A percentile compares a stretch with the other conserved stretches of the same genome.
Conservation (phyloP, 2,329 filamentous ascomycete species). For the Calonectria pseudoturangicola region DNA sequence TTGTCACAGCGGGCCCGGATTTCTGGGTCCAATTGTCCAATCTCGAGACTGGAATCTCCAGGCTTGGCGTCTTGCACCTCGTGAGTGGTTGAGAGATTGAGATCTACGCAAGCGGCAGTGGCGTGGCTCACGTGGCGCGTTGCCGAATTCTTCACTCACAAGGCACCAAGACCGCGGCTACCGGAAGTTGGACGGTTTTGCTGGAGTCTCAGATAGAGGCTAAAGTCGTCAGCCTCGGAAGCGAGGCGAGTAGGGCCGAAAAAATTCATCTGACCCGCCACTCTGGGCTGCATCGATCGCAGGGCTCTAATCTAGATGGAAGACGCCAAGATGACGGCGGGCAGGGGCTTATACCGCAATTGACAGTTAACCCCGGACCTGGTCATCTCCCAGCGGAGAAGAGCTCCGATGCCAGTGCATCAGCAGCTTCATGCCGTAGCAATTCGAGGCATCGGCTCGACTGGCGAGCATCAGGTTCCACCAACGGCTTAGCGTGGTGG, state of each 20-base stretch:
- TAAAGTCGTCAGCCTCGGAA: constrained; percentile 10
- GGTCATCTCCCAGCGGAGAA: background rate
- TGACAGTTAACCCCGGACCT: background rate
- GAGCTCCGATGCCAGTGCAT: background rate
- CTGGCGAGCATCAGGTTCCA: background rate
- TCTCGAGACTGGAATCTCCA: background rate
- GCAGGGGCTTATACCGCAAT: background rate
- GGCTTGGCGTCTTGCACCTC: background rate
- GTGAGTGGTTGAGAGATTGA: constrained; percentile 12
- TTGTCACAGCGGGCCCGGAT: constrained; percentile 8
- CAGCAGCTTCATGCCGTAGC: background rate
- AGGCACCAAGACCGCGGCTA: background rate
- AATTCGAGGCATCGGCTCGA: background rate
- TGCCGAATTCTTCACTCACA: constrained; percentile 21
- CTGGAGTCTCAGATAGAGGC: constrained; percentile 7
- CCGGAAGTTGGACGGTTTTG: constrained; percentile 15
- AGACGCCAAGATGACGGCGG: constrained; percentile 6
- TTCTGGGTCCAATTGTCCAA: background rate
- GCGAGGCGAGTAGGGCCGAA: constrained; percentile 22
- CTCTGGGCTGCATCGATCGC: background rate
- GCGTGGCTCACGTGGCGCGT: background rate
- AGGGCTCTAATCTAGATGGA: constrained; percentile 14
- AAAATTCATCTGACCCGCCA: constrained; percentile 2
- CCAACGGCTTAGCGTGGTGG: background rate
- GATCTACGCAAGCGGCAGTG: background rate